phyloP scores from a whole-genome alignment of 805 yeast genomes.

The Starmerella apis region DNA sequence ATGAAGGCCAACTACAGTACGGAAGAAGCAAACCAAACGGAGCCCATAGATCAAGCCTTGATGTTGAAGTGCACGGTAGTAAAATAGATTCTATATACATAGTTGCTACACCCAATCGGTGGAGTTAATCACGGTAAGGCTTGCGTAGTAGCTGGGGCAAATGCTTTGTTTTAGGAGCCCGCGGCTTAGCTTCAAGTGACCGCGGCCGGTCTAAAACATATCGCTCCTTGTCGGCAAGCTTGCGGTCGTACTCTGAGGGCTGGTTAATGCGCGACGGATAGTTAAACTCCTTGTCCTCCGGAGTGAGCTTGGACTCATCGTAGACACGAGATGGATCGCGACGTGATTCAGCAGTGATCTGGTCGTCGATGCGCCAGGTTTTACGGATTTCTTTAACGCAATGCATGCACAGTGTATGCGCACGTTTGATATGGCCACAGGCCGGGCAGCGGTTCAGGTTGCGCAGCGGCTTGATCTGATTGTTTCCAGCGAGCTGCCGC shows the following conservation, averaged over 20 bases:
- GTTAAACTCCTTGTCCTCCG: slow-evolving; percentile 24
- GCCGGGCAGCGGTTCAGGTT: slow-evolving; percentile 87
- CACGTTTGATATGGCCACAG: slow-evolving; percentile 84
- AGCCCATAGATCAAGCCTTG: no score
- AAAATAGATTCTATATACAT: not conserved
- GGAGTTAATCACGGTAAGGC: slow-evolving; percentile 12
- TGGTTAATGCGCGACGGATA: slow-evolving; percentile 27
- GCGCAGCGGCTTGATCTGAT: slow-evolving; percentile 63
- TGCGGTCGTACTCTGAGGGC: slow-evolving; percentile 34
- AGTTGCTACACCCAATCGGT: not conserved
- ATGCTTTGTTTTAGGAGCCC: slow-evolving; percentile 13
- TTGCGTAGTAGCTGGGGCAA: slow-evolving; percentile 16
- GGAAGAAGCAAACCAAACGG: no score
- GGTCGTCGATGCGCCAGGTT: slow-evolving; percentile 46
- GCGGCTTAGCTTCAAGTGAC: slow-evolving; percentile 17
- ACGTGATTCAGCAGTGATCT: slow-evolving; percentile 16
- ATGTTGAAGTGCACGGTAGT: no score
- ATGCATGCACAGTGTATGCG: slow-evolving; percentile 85
- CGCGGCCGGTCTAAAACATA: slow-evolving; percentile 38
- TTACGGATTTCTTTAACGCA: slow-evolving; percentile 75
- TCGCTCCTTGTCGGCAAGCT: slow-evolving; percentile 43
- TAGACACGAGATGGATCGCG: slow-evolving; percentile 26
- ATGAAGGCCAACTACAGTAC: no score
- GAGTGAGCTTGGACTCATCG: slow-evolving; percentile 18
- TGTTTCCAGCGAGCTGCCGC: slow-evolving; percentile 69